These are phyloP conservation scores for Nothopassalora personata DNA, from an alignment of 2,329 filamentous ascomycete species.

Conservation along the genomic window DNA sequence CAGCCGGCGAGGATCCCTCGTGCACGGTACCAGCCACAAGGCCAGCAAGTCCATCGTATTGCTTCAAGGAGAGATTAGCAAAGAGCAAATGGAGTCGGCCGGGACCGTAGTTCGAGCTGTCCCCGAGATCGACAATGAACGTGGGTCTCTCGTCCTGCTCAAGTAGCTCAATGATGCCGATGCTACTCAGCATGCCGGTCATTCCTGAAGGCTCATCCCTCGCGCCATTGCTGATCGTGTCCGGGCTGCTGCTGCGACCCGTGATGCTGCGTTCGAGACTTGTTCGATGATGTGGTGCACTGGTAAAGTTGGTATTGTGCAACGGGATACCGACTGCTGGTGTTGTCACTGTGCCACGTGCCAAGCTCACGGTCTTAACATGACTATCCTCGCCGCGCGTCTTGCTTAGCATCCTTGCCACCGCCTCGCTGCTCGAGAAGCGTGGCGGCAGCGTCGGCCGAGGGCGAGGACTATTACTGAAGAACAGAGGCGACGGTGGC, in stretches of 20 bases:
- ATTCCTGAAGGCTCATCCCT: conserved; percentile 14
- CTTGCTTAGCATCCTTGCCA: conserved; percentile 53
- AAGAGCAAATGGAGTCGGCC: conserved; percentile 59
- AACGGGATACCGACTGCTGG: conserved; percentile 11
- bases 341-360: conserved; percentile 41
- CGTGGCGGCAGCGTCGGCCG: conserved; percentile 46
- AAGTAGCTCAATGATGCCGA: conserved; percentile 66
- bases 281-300: conserved; percentile 34
- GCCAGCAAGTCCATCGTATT: conserved; percentile 52
- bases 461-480: conserved; percentile 42
- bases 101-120: conserved; percentile 49
- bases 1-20: conserved; percentile 34
- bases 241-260: conserved; percentile 26
- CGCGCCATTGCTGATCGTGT: conserved; percentile 12
- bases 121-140: conserved; percentile 65
- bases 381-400: conserved; percentile 45
- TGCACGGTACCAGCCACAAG: conserved; percentile 49
- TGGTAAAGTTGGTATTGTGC: conserved; percentile 13
- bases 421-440: conserved; percentile 54
- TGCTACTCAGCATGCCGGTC: conserved; percentile 51
- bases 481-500: conserved; percentile 47
- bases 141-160: conserved; percentile 73
- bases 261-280: conserved; percentile 30
- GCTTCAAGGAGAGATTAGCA: conserved; percentile 61
- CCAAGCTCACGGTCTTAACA: conserved; percentile 49